Conservation (phyloP, 352 stramenopile genomes). For the Phytophthora multivora region DNA sequence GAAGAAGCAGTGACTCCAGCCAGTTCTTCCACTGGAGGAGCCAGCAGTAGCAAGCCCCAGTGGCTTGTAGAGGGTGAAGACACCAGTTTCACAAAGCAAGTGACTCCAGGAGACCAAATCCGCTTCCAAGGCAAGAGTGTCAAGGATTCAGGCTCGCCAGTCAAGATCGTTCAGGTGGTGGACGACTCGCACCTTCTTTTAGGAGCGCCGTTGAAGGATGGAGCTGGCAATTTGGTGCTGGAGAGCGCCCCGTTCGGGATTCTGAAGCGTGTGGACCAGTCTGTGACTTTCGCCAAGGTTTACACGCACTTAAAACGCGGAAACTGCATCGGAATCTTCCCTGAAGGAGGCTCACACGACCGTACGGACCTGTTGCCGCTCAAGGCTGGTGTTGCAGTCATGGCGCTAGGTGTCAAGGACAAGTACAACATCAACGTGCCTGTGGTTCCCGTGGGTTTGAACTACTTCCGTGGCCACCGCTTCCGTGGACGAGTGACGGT, state of each 20-base stretch:
- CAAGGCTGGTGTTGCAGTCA: constrained; percentile 98
- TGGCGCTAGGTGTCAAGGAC: constrained; percentile 96
- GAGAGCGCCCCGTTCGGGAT: constrained; percentile 77
- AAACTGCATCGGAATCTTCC: constrained; percentile 97
- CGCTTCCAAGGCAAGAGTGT: constrained; percentile 77
- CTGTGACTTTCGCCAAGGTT: constrained; percentile 92
- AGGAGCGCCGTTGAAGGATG: constrained; percentile 47
- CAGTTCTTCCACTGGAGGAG: constrained; percentile 31
- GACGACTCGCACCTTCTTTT: constrained; percentile 87
- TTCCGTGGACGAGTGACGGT: constrained; percentile 97
- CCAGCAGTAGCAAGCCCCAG: constrained; percentile 20
- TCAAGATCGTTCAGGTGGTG: constrained; percentile 86
- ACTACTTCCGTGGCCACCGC: constrained; percentile 97
- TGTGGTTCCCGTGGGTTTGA: constrained; percentile 97
- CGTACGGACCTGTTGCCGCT: constrained; percentile 96
- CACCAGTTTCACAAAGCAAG: constrained; percentile 76
- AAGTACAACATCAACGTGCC: constrained; percentile 96
- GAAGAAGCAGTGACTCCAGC: constrained; percentile 32
- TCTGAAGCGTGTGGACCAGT: constrained; percentile 93
- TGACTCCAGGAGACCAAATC: constrained; percentile 82
- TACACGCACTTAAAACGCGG: constrained; percentile 90
- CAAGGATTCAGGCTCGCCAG: constrained; percentile 79
- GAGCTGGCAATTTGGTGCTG: constrained; percentile 41
- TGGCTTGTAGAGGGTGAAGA: constrained; percentile 66
- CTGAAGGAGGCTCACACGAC: constrained; percentile 98